Base-by-base conservation (phyloP, 805 yeast species). In the Spathaspora passalidarum region DNA sequence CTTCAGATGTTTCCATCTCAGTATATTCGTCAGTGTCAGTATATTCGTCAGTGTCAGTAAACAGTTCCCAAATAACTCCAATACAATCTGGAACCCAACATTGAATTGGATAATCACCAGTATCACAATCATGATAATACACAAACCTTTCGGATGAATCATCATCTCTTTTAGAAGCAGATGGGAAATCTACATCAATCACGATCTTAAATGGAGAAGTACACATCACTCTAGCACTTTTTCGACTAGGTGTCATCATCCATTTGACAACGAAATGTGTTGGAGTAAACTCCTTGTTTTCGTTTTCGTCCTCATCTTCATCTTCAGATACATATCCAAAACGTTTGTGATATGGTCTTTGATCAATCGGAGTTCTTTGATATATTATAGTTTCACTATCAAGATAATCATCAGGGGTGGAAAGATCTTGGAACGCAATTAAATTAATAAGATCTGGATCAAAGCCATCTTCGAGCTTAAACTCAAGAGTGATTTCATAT, bases 191-290 rank as follows among this genome's bases (percentile, higher is more conserved):
- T 38, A 38, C 14, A n/a, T 38, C 34, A 25, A 38, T 17, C 22
- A 10, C 7, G n/a, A 38, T n/a, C n/a, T n/a, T n/a, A n/a, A n/a
- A 25, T 5, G 41, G 41, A 10, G 32, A 6, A 9, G 34, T 19
- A 25, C 32, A 25, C 14, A 20, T 20, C 23, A 5, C n/a, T 38
- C 22, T n/a, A n/a, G n/a, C n/a, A n/a, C n/a, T n/a, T n/a, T n/a
- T n/a, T n/a, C n/a, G n/a, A n/a, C n/a, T n/a, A 38, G 41, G 13
- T 26, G 9, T 6, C 41, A 38, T 38, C n/a, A 38, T 8, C 41
- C 41, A 38, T 5, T 17, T 16, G 6, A 38, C 41, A 19, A 18
- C 14, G 17, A 38, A 38, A 21, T 38, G 41, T n/a, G 34, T 29
- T n/a, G 16, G 34, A 17, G 4, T 14, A 29, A 13, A n/a, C 34